Base-by-base conservation (phyloP, 2,329 filamentous ascomycete species). In the Diaporthe caulivora region DNA sequence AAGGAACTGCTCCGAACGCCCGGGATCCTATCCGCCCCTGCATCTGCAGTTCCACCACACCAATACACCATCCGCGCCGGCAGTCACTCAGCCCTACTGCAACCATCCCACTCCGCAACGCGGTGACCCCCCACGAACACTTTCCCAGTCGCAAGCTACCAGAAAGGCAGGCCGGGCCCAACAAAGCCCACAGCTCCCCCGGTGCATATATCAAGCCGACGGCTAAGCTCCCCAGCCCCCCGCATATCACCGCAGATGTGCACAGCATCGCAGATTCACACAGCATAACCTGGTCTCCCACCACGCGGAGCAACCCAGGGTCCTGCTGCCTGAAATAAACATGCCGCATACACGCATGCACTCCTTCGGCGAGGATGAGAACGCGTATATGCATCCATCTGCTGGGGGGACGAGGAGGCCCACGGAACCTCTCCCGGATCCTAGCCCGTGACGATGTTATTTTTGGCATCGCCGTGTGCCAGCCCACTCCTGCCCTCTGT, bases 31-130 rank as follows among this genome's bases (percentile, higher is more conserved):
- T 65, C 11, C 31, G 5, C 21, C 44, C 42, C 31, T 51, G 62
- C 4, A 24, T 5, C 37, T 51, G 47, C 2, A 31, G 31, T 26
- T 11, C 42, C 15, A 49, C 42, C 34, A 64, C 60, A 49, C 42
- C 58, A 62, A 49, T 49, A 15, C 24, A 31, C 24, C 40, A 24
- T 37, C 54, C n/a, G 37, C 37, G 17, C 57, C 42, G 29, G 42
- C 18, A 64, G 29, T 64, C 42, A 24, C 42, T 64, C 60, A 64
- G 60, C 60, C 60, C 60, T 64, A 53, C 18, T 65, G 31, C 62
- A 26, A 67, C 29, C 21, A 37, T 26, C 21, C 42, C 60, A 51
- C 6, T 47, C 37, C 26, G 26, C 17, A 2, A 40, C 13, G 37
- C 11, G 37, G 37, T 40, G 37, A 2, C 6, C 37, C 37, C 37